These are phyloP conservation scores for Yamadazyma membranifaciens DNA, from an alignment of 1,139 yeast genomes.

Conservation along the genomic window DNA sequence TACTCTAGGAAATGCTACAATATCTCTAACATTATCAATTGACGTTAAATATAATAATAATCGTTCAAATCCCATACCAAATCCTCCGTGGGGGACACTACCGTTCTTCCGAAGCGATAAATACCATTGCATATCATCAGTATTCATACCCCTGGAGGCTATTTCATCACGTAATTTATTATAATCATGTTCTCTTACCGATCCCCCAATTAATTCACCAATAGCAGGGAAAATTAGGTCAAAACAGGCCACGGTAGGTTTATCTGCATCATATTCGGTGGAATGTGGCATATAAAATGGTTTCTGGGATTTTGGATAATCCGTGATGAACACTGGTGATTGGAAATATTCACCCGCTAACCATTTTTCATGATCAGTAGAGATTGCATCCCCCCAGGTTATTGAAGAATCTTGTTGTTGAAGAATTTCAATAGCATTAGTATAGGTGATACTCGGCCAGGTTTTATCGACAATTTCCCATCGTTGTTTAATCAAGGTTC, in stretches of 20 bases:
- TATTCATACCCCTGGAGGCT: constrained; percentile 49
- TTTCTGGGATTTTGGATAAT: constrained; percentile 76
- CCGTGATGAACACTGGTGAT: constrained; percentile 84
- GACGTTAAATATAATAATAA: constrained; percentile 70
- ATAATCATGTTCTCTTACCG: constrained; percentile 76
- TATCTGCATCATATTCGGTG: constrained; percentile 26
- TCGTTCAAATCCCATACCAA: constrained; percentile 93
- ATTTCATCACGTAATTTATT: constrained; percentile 50
- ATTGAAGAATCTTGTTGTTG: constrained; percentile 24
- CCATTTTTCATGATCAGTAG: constrained; percentile 90
- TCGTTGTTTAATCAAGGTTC: constrained; percentile 23
- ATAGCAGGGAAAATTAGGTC: constrained; percentile 86
- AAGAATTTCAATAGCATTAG: constrained; percentile 60
- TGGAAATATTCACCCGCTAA: constrained; percentile 67
- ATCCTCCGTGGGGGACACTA: constrained; percentile 92
- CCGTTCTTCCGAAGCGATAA: constrained; percentile 72
- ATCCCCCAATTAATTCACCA: constrained; percentile 97
- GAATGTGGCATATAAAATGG: constrained; percentile 86
- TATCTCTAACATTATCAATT: constrained; percentile 78
- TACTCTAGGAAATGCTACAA: constrained; percentile 73
- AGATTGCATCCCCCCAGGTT: constrained; percentile 71
- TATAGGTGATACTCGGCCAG: constrained; percentile 77
- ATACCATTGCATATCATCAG: constrained; percentile 76
- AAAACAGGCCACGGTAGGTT: constrained; percentile 80
- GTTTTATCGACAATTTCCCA: constrained; percentile 34